A percentile compares a stretch with the other conserved stretches of the same genome.
These are phyloP conservation scores for Skeletonema costatum DNA, from an alignment of 108 stramenopile genomes.

Conservation along the genomic window DNA sequence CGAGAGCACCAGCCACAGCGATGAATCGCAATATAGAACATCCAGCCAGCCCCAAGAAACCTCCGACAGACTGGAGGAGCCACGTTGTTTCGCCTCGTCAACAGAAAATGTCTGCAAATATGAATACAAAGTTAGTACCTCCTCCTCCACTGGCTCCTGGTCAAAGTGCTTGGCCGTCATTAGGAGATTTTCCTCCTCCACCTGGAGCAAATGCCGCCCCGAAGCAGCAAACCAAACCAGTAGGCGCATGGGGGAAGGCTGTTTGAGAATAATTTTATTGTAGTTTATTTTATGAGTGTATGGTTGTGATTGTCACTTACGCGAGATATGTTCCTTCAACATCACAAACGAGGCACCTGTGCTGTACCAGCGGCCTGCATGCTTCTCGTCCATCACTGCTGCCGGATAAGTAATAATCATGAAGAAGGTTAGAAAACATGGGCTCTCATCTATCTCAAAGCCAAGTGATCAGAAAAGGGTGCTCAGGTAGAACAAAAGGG, in stretches of 20 bases:
- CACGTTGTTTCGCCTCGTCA: constrained; percentile 36
- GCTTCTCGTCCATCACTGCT: no score
- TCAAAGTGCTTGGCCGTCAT: constrained; percentile 29
- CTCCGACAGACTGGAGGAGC: constrained; percentile 40
- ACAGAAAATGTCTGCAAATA: background rate
- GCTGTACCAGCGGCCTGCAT: no score
- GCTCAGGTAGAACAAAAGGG: constrained; percentile 4
- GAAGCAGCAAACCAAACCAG: constrained; percentile 13
- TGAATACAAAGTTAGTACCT: constrained; percentile 7
- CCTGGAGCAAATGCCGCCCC: constrained; percentile 12
- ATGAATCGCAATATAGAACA: background rate
- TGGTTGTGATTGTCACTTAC: background rate
- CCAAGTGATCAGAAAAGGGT: background rate
- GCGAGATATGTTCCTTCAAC: background rate
- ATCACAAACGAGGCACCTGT: no score
- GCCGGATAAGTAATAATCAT: background rate
- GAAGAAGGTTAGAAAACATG: background rate
- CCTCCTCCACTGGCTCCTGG: constrained; percentile 31
- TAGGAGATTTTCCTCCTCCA: constrained; percentile 45
- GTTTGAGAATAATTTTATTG: constrained; percentile 3
- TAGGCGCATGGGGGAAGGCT: constrained; percentile 43
- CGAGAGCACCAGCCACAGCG: background rate
- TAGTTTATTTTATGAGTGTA: background rate
- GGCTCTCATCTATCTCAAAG: background rate
- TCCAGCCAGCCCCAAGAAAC: constrained; percentile 2